Conservation (phyloP, 192 early-diverging fungal species). For the Spinellus fusiger region DNA sequence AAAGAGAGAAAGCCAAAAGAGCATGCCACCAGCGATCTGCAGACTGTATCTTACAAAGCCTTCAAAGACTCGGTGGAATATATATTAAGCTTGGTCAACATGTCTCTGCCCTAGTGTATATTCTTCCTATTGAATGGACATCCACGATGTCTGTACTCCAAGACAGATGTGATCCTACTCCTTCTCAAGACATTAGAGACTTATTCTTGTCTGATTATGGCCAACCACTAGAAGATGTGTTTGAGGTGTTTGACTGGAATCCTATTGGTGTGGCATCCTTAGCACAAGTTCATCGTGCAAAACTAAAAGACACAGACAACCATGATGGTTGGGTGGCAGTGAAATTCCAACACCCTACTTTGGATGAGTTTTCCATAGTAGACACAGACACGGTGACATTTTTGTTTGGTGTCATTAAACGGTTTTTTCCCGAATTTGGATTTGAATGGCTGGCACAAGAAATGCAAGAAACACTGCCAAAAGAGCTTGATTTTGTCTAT, state of each 20-base stretch:
- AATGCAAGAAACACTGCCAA: slow-evolving; percentile 76
- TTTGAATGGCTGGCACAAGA: slow-evolving; percentile 88
- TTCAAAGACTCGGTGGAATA: slow-evolving; percentile 68
- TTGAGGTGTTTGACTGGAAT: slow-evolving; percentile 69
- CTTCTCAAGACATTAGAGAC: slow-evolving; percentile 60
- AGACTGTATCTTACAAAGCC: slow-evolving; percentile 51
- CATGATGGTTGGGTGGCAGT: slow-evolving; percentile 63
- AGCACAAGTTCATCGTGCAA: slow-evolving; percentile 88
- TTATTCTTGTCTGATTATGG: slow-evolving; percentile 70
- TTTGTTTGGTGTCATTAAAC: slow-evolving; percentile 57
- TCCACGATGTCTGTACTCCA: slow-evolving; percentile 75
- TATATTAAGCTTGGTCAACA: slow-evolving; percentile 92
- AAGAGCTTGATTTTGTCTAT: slow-evolving; percentile 79
- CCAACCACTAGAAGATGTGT: slow-evolving; percentile 55
- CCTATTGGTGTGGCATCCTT: slow-evolving; percentile 93
- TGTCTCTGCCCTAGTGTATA: slow-evolving; percentile 73
- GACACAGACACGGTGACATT: slow-evolving; percentile 72
- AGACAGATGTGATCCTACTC: slow-evolving; percentile 75
- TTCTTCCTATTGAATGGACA: slow-evolving; percentile 90
- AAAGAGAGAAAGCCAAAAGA: slow-evolving; percentile 36
- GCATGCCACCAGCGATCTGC: slow-evolving; percentile 65
- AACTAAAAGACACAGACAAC: slow-evolving; percentile 45
- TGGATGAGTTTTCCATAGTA: slow-evolving; percentile 69
- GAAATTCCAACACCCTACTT: slow-evolving; percentile 87
- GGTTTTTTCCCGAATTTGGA: slow-evolving; percentile 84